phyloP scores from a whole-genome alignment of 2,329 filamentous ascomycete genomes.

The Cadophora gregata region DNA sequence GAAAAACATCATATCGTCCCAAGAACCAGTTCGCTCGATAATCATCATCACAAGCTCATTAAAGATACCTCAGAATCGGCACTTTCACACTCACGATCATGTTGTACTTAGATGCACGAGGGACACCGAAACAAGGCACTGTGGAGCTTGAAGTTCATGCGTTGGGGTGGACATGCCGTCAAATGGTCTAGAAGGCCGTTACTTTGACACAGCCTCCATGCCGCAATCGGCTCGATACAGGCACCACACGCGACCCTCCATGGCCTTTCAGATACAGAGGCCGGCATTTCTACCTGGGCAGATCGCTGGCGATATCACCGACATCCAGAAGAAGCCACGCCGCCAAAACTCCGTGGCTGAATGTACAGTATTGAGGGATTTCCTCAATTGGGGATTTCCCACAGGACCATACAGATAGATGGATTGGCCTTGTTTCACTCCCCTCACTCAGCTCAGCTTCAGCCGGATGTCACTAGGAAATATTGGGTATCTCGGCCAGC shows the following conservation, averaged over 20 bases:
- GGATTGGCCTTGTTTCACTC: constrained; percentile 11
- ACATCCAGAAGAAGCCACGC: constrained; percentile 10
- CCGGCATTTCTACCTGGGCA: background rate
- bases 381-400: background rate
- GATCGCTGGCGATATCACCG: background rate
- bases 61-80: background rate
- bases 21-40: background rate
- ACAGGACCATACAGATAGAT: background rate
- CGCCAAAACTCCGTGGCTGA: constrained; percentile 1
- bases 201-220: constrained; percentile 14
- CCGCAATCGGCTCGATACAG: background rate
- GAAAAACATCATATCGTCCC: background rate
- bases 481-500: background rate
- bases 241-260: background rate
- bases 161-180: constrained; percentile 4
- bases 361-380: background rate
- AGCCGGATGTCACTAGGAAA: background rate
- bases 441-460: background rate
- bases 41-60: background rate
- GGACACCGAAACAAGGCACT: background rate
- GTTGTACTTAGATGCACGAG: background rate
- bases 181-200: constrained; percentile 2
- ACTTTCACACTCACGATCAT: background rate
- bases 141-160: background rate
- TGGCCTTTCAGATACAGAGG: background rate